Conservation (phyloP, 2,329 filamentous ascomycete species). For the Fusarium denticulatum region DNA sequence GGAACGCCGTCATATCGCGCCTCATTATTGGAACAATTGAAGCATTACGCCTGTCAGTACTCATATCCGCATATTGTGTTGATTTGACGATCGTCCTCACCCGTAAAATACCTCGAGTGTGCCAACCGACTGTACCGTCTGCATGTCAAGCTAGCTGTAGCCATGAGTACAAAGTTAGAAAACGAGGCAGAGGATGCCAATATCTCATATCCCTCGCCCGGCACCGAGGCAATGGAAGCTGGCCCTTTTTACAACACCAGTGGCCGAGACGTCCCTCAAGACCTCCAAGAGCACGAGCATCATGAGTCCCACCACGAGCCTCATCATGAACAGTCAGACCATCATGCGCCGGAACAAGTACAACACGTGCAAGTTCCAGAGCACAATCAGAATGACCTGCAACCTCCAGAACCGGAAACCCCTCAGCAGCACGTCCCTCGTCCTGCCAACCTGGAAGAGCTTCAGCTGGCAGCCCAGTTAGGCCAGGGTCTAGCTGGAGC, state of each 20-base stretch:
- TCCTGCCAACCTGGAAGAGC: conserved; percentile 62
- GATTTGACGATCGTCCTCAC: conserved; percentile 23
- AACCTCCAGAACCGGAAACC: conserved; percentile 48
- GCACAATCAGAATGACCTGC: conserved; percentile 46
- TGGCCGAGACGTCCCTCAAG: conserved; percentile 46
- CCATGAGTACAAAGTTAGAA: conserved; percentile 50
- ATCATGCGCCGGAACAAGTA: conserved; percentile 44
- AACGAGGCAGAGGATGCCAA: conserved; percentile 49
- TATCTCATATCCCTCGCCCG: conserved; percentile 59
- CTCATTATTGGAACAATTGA: conserved; percentile 21
- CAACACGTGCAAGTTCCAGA: conserved; percentile 44
- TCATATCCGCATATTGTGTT: background rate
- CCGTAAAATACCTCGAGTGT: conserved; percentile 14
- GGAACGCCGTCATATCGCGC: conserved; percentile 35
- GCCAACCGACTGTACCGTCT: background rate
- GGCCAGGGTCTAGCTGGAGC: conserved; percentile 62
- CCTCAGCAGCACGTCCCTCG: conserved; percentile 55
- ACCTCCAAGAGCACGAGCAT: conserved; percentile 45
- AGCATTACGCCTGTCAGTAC: background rate
- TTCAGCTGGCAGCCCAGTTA: conserved; percentile 67
- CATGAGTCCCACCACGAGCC: conserved; percentile 39
- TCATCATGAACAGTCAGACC: conserved; percentile 38
- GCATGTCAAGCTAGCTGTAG: conserved; percentile 4
- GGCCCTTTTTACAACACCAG: conserved; percentile 57
- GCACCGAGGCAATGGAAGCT: conserved; percentile 55